Conservation (phyloP, 495 filamentous ascomycete genomes). For the Daldinia bambusicola region DNA sequence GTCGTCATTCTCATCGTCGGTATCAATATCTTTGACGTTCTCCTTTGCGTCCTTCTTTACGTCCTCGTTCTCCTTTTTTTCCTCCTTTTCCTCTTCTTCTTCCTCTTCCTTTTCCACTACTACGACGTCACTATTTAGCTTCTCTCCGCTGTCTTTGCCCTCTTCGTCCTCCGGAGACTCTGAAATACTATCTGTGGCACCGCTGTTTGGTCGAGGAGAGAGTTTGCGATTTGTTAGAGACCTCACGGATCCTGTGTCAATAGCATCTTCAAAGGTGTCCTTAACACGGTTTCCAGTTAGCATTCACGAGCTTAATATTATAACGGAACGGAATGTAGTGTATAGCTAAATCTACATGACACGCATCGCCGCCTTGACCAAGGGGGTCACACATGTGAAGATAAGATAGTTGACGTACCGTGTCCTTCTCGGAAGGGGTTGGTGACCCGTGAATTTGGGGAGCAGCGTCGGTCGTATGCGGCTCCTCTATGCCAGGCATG, state of each 20-base stretch:
- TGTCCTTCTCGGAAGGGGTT: slow-evolving; percentile 53
- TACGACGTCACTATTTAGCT: slow-evolving; percentile 45
- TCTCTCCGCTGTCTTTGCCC: slow-evolving; percentile 35
- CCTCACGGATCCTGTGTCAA: slow-evolving; percentile 64
- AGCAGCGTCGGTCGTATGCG: slow-evolving; percentile 36
- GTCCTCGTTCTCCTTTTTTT: slow-evolving; percentile 36
- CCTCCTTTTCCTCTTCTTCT: slow-evolving; percentile 36
- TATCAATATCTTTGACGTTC: slow-evolving; percentile 13
- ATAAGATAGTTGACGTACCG: slow-evolving; percentile 46
- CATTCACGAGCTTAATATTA: slow-evolving; percentile 8
- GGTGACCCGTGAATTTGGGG: slow-evolving; percentile 44
- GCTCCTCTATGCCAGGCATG: slow-evolving; percentile 47
- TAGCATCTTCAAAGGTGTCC: slow-evolving; percentile 83
- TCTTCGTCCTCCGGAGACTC: slow-evolving; percentile 44
- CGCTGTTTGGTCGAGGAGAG: slow-evolving; percentile 49
- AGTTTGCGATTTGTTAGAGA: slow-evolving; percentile 62
- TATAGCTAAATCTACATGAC: neutral
- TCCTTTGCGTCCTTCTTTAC: slow-evolving; percentile 23
- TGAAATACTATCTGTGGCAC: slow-evolving; percentile 22
- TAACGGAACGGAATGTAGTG: slow-evolving; percentile 5
- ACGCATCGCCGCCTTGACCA: neutral
- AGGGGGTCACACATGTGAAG: slow-evolving; percentile 23
- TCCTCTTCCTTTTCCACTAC: slow-evolving; percentile 47
- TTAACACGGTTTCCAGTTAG: slow-evolving; percentile 49
- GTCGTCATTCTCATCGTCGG: slow-evolving; percentile 37